These are phyloP conservation scores for Lotus japonicus DNA, from an alignment of 306 rosid genomes.

Conservation along the genomic window DNA sequence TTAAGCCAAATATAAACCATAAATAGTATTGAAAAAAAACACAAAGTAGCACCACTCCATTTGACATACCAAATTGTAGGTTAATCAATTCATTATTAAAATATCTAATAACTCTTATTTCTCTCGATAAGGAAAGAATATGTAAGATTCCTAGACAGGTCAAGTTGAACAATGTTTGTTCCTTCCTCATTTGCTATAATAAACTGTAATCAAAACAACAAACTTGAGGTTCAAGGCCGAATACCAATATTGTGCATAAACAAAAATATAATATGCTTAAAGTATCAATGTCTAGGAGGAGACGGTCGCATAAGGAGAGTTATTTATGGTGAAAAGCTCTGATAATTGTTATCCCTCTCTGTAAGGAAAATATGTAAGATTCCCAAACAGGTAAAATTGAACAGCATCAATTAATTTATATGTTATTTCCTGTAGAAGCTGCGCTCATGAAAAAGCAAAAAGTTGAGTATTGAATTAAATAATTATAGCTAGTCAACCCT, in stretches of 20 bases:
- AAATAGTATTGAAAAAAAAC: no score
- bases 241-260: no score
- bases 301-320: no score
- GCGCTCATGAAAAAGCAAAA: not conserved
- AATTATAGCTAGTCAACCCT: not conserved
- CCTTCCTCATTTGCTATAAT: no score
- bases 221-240: not conserved
- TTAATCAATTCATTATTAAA: not conserved
- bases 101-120: constrained; percentile 10
- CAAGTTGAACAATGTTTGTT: not conserved
- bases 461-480: not conserved
- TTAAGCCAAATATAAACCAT: no score
- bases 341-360: constrained; percentile 9
- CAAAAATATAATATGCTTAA: not conserved
- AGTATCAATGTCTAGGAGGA: not conserved
- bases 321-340: not conserved
- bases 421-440: not conserved
- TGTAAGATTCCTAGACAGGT: not conserved
- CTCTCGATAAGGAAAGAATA: not conserved
- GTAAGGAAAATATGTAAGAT: not conserved
- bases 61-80: no score
- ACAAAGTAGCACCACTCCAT: no score
- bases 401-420: not conserved
- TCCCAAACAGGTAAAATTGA: not conserved
- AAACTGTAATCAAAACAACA: constrained; percentile 3